A percentile compares a stretch with the other conserved stretches of the same genome.
Conservation (phyloP, 2,329 filamentous ascomycete genomes). For the Periconia macrospinosa region DNA sequence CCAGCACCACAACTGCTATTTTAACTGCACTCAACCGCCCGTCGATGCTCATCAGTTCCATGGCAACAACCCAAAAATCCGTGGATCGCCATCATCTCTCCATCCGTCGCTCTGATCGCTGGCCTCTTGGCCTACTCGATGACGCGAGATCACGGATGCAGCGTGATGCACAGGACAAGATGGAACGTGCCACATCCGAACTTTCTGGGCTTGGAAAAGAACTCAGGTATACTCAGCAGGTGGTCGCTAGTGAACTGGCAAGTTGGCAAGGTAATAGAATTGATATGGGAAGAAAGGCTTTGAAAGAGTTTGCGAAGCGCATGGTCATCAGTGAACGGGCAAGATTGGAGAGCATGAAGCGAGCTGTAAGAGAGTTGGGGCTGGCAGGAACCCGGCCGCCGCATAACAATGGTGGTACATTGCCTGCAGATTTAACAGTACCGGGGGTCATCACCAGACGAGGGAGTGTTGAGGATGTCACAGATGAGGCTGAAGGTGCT, state of each 20-base stretch:
- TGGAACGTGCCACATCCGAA: constrained; percentile 69
- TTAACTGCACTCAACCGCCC: constrained; percentile 78
- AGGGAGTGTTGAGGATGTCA: constrained; percentile 14
- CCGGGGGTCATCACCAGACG: constrained; percentile 4
- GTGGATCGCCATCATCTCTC: constrained; percentile 78
- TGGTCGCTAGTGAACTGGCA: constrained; percentile 86
- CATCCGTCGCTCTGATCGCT: constrained; percentile 72
- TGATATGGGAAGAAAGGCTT: constrained; percentile 71
- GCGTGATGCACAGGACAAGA: constrained; percentile 81
- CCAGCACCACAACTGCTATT: constrained; percentile 81
- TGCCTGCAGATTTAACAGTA: not conserved
- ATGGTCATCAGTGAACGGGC: constrained; percentile 82
- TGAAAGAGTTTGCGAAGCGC: constrained; percentile 73
- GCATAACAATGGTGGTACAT: not conserved
- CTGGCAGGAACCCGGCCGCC: constrained; percentile 3
- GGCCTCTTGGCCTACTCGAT: constrained; percentile 81
- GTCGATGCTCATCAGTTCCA: constrained; percentile 73
- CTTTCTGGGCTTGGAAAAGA: constrained; percentile 76
- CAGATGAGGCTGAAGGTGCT: constrained; percentile 13
- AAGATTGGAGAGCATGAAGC: constrained; percentile 75
- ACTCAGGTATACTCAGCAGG: constrained; percentile 87
- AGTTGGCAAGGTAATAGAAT: constrained; percentile 93
- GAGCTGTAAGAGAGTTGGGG: constrained; percentile 67
- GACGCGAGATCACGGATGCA: constrained; percentile 82
- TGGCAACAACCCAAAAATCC: constrained; percentile 71